Conservation (phyloP, 176 grass and related monocot species). For the Carex parvula region DNA sequence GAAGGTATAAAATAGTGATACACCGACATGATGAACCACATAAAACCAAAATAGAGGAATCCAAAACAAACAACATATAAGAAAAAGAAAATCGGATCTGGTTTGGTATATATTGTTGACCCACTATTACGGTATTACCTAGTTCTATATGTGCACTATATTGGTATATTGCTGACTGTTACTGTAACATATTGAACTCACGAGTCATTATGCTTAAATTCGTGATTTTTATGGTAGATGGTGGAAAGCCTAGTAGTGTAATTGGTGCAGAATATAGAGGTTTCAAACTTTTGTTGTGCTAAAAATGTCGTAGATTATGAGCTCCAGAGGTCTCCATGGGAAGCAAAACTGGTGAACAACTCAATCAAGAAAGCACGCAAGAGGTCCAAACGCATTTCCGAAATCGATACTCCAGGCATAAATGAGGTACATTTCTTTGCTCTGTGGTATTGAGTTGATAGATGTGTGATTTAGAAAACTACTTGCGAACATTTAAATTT, state of each 20-base stretch:
- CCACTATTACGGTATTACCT: neutral
- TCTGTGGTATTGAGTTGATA: slow-evolving; percentile 3
- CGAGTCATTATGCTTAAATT: neutral
- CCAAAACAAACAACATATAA: neutral
- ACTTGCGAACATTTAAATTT: neutral
- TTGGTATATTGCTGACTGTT: neutral
- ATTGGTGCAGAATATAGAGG: neutral
- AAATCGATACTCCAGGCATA: slow-evolving; percentile 43
- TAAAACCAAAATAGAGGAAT: neutral
- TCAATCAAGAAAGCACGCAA: slow-evolving; percentile 51
- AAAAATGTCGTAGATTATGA: slow-evolving; percentile 25
- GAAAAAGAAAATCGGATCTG: neutral
- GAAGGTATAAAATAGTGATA: neutral
- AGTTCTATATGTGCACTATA: neutral
- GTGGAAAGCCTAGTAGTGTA: neutral
- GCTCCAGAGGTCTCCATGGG: neutral
- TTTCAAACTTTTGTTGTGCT: neutral
- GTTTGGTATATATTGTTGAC: neutral
- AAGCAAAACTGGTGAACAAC: slow-evolving; percentile 37
- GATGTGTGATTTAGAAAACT: neutral
- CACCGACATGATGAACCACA: neutral
- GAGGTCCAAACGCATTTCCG: slow-evolving; percentile 58
- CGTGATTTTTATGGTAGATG: neutral
- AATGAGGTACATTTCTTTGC: slow-evolving; percentile 30
- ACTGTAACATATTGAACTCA: neutral